Conservation (phyloP, 1,284 basidiomycete genomes). For the Tilletiopsis washingtonensis region DNA sequence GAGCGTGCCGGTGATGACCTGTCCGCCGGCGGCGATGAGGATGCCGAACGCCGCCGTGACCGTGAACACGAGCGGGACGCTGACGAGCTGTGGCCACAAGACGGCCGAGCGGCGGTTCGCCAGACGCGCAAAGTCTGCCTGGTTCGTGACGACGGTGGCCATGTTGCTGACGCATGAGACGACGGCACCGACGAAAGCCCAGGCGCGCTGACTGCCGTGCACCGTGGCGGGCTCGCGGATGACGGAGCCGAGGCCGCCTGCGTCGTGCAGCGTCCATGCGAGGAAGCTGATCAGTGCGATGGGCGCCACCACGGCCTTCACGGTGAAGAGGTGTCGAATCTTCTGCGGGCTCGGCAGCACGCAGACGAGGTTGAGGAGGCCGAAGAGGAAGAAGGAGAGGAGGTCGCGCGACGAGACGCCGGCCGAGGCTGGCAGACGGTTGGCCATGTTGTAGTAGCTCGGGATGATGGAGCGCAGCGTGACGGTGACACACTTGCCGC, state of each 20-base stretch:
- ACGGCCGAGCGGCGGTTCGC: conserved; percentile 20
- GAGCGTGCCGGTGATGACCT: conserved; percentile 65
- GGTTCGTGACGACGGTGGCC: conserved; percentile 32
- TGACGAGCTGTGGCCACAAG: conserved; percentile 35
- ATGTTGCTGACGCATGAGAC: conserved; percentile 31
- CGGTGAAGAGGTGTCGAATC: conserved; percentile 71
- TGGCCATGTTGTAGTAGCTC: conserved; percentile 62
- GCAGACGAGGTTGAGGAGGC: conserved; percentile 67
- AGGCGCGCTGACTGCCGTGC: conserved; percentile 64
- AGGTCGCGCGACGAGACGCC: conserved; percentile 65
- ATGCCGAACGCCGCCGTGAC: conserved; percentile 75
- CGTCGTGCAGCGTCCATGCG: conserved; percentile 70
- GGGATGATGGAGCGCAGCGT: conserved; percentile 59
- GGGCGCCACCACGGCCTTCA: conserved; percentile 62
- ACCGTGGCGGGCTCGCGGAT: conserved; percentile 61
- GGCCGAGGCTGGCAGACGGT: conserved; percentile 61
- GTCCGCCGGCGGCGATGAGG: conserved; percentile 70
- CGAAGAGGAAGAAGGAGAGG: conserved; percentile 78
- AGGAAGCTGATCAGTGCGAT: conserved; percentile 59
- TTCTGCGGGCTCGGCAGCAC: conserved; percentile 75
- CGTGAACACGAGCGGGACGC: conserved; percentile 67
- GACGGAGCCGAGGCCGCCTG: conserved; percentile 72
- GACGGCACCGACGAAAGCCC: conserved; percentile 62
- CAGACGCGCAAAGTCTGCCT: conserved; percentile 31
- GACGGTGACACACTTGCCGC: conserved; percentile 64